Conservation (phyloP, 2,329 filamentous ascomycete species). For the Lachnellula cervina region DNA sequence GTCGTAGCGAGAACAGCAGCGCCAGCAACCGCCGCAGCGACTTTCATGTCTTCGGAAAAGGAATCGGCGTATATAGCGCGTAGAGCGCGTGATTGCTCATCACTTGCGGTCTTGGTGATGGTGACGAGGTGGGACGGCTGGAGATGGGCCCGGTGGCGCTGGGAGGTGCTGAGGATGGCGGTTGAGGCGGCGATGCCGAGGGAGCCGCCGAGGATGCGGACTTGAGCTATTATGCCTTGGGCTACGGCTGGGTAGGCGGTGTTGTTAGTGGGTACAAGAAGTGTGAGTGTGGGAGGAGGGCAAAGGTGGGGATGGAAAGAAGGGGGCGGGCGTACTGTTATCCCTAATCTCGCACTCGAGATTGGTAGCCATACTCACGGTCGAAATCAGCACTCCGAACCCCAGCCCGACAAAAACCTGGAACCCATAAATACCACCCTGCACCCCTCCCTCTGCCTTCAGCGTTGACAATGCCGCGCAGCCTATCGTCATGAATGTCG, state of each 20-base stretch:
- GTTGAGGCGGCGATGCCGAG: conserved; percentile 55
- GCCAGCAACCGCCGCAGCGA: conserved; percentile 16
- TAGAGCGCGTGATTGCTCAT: conserved; percentile 12
- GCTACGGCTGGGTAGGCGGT: not conserved
- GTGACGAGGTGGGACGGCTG: conserved; percentile 9
- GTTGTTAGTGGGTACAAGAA: not conserved
- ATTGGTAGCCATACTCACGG: not conserved
- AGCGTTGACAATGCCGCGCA: conserved; percentile 1
- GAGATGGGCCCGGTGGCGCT: no score
- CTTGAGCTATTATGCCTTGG: conserved; percentile 43
- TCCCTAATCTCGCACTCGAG: conserved; percentile 3
- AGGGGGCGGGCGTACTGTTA: not conserved
- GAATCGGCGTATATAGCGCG: conserved; percentile 19
- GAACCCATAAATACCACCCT: not conserved
- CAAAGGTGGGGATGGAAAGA: not conserved
- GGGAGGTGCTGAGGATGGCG: conserved; percentile 42
- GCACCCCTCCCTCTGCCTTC: not conserved
- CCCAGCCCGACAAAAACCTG: conserved; percentile 4
- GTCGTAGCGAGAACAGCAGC: conserved; percentile 10
- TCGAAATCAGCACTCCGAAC: not conserved
- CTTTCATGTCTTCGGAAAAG: conserved; percentile 21
- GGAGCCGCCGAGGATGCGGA: conserved; percentile 54
- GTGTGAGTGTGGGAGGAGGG: no score
- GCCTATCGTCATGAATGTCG: not conserved
- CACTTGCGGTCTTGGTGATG: conserved; percentile 3